Evolutionary conservation across 352 stramenopile genomes (phyloP), one percentile per base, ranked within the genome.

Genomic region (Phytopythium chamaehyphon): DNA sequence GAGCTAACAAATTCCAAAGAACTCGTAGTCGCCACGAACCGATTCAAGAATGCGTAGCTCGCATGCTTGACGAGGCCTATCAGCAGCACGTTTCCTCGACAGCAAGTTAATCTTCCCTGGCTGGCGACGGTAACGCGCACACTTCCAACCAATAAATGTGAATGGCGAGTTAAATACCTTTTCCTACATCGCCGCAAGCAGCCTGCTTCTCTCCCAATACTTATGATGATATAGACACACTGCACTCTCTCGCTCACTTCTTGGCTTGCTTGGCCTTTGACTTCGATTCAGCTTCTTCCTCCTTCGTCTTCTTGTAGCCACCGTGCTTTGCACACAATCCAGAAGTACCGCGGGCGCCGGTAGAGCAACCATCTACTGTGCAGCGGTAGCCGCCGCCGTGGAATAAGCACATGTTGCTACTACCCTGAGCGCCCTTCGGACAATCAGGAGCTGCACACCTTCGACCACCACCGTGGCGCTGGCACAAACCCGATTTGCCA

Each of bases 351-450:
- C 83, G 76, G 22, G 81, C 82, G 19, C 83, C 83, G 2, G 88
- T 95, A 22, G 40, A 72, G 53, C 85, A 96, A 24, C 78, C 77
- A 3, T 76, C 63, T 6, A 88, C 59, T 1, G 71, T 90, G 57
- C 86, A 96, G 19, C 86, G 85, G 40, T 92, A 90, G 40, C 83
- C 87, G 8, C 85, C 86, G 45, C 86, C 86, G 48, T 96, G 86
- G 55, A 89, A 90, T 10, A 92, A 63, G 54, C 82, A 92, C 60
- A 77, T 75, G 47, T 54, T 74, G 57, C 75, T 91, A 55, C 73
- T 87, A 33, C 83, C 81, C 51, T 96, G 86, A 6, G 83, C 86
- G 14, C 86, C 85, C 54, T 96, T 95, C 35, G 75, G 61, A 58
- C 86, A 95, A 12, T 78, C 65, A 0, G 66, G 47, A 2, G 61